Evolutionary conservation across 2,329 filamentous ascomycete genomes (phyloP), one percentile per base, ranked within the genome.

Genomic region (Onygenales sp.): DNA sequence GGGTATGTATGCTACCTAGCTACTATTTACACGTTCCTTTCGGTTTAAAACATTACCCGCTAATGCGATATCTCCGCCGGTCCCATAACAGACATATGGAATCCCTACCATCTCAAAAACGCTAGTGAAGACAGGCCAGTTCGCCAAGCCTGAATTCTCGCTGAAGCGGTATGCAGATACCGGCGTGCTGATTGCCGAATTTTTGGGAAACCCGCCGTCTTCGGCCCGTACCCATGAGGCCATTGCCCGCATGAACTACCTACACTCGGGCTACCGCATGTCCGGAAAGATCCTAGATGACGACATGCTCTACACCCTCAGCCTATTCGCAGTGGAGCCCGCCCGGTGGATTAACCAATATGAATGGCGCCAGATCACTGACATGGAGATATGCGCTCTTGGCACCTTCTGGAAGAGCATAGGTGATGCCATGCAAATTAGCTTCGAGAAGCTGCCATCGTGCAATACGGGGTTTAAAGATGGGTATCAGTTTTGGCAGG

Each of bases 371-470:
- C 40, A 70, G 4, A 65, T 88, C 21, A 84, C 77, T 13, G 79
- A 84, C 0, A 74, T 90, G 67, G 87, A 91, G 66, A 66, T 74
- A 8, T 86, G 84, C 56, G 86, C 85, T 0, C 67, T 85, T 33
- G 83, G 80, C 13, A 82, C 80, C 0, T 82, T 86, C 61, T 90
- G 85, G 86, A 87, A 86, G 66, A 75, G 76, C 51, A 69, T 88
- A 13, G 86, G 86, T 11, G 83, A 88, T 59, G 79, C 80, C 51
- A 85, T 90, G 80, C 77, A 75, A 0, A 86, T 90, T 52, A 68
- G 70, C 2, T 80, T 73, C 47, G 67, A 69, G 2, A 62, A 57
- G 1, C 67, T 82, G n/a, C 72, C 72, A 0, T 75, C 72, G 1
- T 60, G 58, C 1, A 57, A 62, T 36, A 61, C 59, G 0, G 74